These are phyloP conservation scores for Alternaria arborescens DNA, from an alignment of 2,329 filamentous ascomycete species.

Conservation along the genomic window DNA sequence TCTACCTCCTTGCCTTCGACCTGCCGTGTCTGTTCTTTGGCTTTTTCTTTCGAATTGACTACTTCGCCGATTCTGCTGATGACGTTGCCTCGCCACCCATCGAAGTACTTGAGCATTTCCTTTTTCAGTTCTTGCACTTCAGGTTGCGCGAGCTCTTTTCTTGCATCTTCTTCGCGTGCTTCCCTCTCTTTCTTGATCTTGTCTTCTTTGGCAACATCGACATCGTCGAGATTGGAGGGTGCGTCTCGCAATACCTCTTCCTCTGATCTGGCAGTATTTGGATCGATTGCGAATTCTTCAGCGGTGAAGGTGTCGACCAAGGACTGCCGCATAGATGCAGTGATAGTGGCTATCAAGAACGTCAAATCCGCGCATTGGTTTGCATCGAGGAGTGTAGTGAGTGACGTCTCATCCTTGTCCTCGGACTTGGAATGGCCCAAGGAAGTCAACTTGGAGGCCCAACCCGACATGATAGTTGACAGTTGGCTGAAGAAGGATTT, in stretches of 20 bases:
- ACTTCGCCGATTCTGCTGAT: conserved; percentile 76
- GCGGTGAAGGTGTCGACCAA: conserved; percentile 54
- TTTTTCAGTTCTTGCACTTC: conserved; percentile 72
- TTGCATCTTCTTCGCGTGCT: conserved; percentile 44
- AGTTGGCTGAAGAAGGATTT: neutral
- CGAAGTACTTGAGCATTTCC: conserved; percentile 74
- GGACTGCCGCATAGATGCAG: conserved; percentile 57
- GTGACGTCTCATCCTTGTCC: conserved; percentile 45
- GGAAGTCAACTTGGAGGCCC: conserved; percentile 46
- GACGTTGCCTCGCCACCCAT: conserved; percentile 80
- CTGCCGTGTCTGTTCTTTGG: conserved; percentile 38
- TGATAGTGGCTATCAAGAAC: conserved; percentile 58
- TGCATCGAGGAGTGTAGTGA: conserved; percentile 57
- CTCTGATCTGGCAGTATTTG: conserved; percentile 29
- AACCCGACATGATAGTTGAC: conserved; percentile 36
- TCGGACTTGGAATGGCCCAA: conserved; percentile 45
- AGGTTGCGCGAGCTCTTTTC: conserved; percentile 60
- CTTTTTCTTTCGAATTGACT: conserved; percentile 51
- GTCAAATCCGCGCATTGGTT: conserved; percentile 59
- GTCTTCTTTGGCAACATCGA: conserved; percentile 44
- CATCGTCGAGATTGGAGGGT: conserved; percentile 30
- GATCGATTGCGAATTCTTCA: conserved; percentile 32
- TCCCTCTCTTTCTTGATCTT: conserved; percentile 41
- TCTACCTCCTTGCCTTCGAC: conserved; percentile 34
- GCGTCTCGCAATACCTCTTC: conserved; percentile 36